phyloP scores from a whole-genome alignment of 2,329 filamentous ascomycete species.

The Dothiorella sarmentorum region DNA sequence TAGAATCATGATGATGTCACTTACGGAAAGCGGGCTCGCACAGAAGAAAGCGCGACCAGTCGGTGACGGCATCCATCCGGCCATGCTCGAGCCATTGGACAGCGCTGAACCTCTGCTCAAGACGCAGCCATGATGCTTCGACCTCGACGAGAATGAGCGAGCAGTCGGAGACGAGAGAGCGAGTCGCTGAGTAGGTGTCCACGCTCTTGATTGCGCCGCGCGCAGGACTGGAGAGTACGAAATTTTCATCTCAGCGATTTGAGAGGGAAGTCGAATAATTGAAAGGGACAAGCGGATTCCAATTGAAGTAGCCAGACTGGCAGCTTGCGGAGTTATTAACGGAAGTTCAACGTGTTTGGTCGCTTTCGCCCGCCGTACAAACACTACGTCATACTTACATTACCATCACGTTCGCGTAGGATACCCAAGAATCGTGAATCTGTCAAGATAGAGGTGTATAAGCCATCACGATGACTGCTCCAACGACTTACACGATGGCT shows the following conservation, averaged over 20 bases:
- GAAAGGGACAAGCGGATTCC: neutral
- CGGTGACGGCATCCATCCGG: neutral
- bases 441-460: no score
- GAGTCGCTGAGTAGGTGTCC: neutral
- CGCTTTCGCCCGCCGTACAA: neutral
- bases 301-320: no score
- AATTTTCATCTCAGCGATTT: neutral
- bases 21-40: neutral
- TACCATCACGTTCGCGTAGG: no score
- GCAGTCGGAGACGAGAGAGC: neutral
- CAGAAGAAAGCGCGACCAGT: neutral
- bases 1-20: slow-evolving; percentile 3
- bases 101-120: neutral
- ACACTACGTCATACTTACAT: neutral
- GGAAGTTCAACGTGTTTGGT: slow-evolving; percentile 4
- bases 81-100: neutral
- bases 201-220: neutral
- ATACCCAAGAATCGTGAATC: no score
- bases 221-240: neutral
- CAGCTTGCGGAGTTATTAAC: slow-evolving; percentile 8
- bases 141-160: neutral
- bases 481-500: no score
- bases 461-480: no score
- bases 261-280: neutral
- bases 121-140: neutral